These are phyloP conservation scores for Saccharum hybrid DNA, from an alignment of 202 grass and related monocot genomes.

Conservation along the genomic window DNA sequence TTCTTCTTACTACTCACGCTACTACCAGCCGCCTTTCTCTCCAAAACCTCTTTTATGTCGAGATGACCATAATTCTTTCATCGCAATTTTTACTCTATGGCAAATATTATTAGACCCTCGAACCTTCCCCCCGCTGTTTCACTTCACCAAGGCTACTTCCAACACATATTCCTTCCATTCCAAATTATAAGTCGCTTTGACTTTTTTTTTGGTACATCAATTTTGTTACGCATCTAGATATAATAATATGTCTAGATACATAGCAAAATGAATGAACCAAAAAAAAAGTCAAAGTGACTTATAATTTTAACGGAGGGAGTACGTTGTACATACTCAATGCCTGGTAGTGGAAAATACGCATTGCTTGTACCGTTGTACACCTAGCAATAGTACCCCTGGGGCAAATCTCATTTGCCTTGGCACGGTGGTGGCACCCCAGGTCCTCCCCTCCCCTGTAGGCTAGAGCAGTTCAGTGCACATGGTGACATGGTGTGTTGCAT, in stretches of 20 bases:
- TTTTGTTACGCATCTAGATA: too few relatives aligned
- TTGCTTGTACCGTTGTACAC: conserved; percentile 6
- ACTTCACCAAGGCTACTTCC: too few relatives aligned
- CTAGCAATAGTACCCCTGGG: background rate
- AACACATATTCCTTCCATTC: too few relatives aligned
- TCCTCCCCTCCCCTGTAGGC: background rate
- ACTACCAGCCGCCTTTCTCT: background rate
- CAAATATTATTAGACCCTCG: too few relatives aligned
- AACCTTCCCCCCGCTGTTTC: too few relatives aligned
- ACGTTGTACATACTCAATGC: background rate
- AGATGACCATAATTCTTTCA: background rate
- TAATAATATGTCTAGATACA: too few relatives aligned
- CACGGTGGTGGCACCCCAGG: background rate
- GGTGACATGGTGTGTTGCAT: conserved; percentile 39
- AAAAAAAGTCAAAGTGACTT: too few relatives aligned
- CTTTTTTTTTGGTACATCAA: too few relatives aligned
- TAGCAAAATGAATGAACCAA: too few relatives aligned
- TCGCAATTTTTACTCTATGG: too few relatives aligned
- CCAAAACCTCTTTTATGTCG: background rate
- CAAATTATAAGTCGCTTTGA: too few relatives aligned
- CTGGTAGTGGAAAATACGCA: background rate
- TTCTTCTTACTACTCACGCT: background rate
- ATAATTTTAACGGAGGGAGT: too few relatives aligned
- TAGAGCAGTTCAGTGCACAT: background rate
- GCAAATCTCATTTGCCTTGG: conserved; percentile 28